phyloP scores from a whole-genome alignment of 306 rosid genomes.

The Alnus glutinosa region DNA sequence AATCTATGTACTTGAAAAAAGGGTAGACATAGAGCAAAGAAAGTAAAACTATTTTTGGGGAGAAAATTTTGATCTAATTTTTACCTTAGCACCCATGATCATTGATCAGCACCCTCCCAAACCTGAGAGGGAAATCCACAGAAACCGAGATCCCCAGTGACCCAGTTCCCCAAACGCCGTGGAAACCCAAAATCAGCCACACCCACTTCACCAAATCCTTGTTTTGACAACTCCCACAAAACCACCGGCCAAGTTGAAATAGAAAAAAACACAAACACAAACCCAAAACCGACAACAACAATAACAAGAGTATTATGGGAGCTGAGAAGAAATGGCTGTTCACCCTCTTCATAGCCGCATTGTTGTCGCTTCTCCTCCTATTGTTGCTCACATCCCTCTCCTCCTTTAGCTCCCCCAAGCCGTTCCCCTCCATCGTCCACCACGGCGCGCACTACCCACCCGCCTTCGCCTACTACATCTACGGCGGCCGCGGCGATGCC shows the following conservation, averaged over 20 bases:
- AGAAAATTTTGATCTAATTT: slow-evolving; percentile 33
- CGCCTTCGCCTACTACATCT: slow-evolving; percentile 80
- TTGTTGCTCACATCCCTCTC: slow-evolving; percentile 70
- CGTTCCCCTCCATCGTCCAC: slow-evolving; percentile 66
- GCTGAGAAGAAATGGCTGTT: slow-evolving; percentile 89
- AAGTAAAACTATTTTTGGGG: not conserved
- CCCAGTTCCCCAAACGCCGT: slow-evolving; percentile 31
- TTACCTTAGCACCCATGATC: slow-evolving; percentile 19
- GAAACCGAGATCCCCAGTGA: slow-evolving; percentile 52
- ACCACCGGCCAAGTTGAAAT: not conserved
- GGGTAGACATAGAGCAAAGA: not conserved
- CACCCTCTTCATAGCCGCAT: slow-evolving; percentile 67
- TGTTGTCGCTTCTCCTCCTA: slow-evolving; percentile 57
- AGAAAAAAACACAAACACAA: slow-evolving; percentile 13
- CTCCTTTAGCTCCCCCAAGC: slow-evolving; percentile 60
- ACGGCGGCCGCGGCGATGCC: slow-evolving; percentile 66
- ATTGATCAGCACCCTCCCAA: slow-evolving; percentile 23
- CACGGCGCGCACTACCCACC: slow-evolving; percentile 77
- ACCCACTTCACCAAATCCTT: slow-evolving; percentile 32
- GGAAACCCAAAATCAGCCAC: slow-evolving; percentile 20
- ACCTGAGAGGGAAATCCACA: slow-evolving; percentile 18
- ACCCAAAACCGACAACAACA: not conserved
- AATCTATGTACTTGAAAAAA: not conserved
- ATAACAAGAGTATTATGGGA: slow-evolving; percentile 52
- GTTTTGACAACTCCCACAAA: slow-evolving; percentile 15